A percentile compares a stretch with the other conserved stretches of the same genome.
These are phyloP conservation scores for Rhamnella rubrinervis DNA, from an alignment of 331 rosid genomes.

Conservation along the genomic window DNA sequence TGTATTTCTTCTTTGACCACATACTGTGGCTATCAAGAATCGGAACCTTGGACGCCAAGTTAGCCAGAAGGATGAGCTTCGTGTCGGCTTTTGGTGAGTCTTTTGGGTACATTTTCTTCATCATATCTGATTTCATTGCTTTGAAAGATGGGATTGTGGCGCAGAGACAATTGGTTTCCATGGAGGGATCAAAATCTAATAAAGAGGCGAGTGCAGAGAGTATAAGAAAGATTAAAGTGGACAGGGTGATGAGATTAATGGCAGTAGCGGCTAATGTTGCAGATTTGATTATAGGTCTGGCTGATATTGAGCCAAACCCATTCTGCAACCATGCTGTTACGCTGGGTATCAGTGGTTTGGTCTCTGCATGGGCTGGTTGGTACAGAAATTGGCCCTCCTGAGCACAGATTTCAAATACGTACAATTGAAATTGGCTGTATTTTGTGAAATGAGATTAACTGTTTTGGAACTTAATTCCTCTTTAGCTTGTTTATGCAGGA, in stretches of 20 bases:
- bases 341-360: constrained; percentile 93
- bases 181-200: not conserved
- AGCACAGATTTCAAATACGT: not conserved
- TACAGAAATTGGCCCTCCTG: constrained; percentile 92
- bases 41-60: constrained; percentile 59
- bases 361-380: constrained; percentile 99
- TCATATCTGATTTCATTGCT: constrained; percentile 60
- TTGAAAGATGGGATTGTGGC: constrained; percentile 54
- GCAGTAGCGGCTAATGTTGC: constrained; percentile 90
- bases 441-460: not conserved
- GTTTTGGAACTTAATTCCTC: too few relatives aligned
- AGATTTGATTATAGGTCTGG: constrained; percentile 76
- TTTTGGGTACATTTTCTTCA: constrained; percentile 84
- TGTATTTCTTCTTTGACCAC: constrained; percentile 94
- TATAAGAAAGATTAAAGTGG: constrained; percentile 48
- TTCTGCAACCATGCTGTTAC: constrained; percentile 80
- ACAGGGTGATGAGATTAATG: constrained; percentile 86
- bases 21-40: constrained; percentile 84
- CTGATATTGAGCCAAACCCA: constrained; percentile 90
- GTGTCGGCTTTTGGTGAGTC: constrained; percentile 93
- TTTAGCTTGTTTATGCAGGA: too few relatives aligned
- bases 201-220: constrained; percentile 12
- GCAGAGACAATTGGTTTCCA: constrained; percentile 44
- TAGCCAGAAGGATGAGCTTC: constrained; percentile 65
- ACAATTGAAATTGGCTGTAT: not conserved